Conservation (phyloP, 306 rosid genomes). For the Vigna trinervia region DNA sequence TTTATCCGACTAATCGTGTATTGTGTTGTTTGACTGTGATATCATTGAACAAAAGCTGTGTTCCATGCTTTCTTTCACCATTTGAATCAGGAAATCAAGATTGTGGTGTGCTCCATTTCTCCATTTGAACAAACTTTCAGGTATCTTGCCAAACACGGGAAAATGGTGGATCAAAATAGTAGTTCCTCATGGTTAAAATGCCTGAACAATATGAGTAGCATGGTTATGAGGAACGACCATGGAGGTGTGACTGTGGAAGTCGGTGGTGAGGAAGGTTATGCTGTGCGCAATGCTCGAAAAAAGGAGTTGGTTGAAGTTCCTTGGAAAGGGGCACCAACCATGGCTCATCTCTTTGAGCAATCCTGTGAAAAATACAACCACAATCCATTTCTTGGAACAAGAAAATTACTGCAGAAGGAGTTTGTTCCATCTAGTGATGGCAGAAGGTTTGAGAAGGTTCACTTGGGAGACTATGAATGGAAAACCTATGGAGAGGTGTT, state of each 20-base stretch:
- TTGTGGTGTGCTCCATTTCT: constrained; percentile 29
- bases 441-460: constrained; percentile 85
- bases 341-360: constrained; percentile 90
- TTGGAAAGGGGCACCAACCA: constrained; percentile 77
- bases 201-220: constrained; percentile 44
- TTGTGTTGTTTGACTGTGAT: not conserved
- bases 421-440: constrained; percentile 66
- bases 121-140: not conserved
- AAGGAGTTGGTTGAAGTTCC: constrained; percentile 70
- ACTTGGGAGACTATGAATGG: constrained; percentile 88
- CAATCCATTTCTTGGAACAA: constrained; percentile 74
- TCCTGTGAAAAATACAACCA: constrained; percentile 63
- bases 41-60: not conserved
- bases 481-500: constrained; percentile 76
- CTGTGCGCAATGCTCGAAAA: constrained; percentile 64
- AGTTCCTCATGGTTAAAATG: constrained; percentile 40
- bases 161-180: constrained; percentile 59
- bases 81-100: constrained; percentile 33
- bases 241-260: constrained; percentile 79
- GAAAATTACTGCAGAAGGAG: constrained; percentile 67
- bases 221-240: constrained; percentile 49
- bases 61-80: not conserved
- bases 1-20: not conserved
- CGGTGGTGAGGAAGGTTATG: constrained; percentile 80
- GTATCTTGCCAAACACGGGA: not conserved